phyloP scores from a whole-genome alignment of 1,139 yeast genomes.

The Scheffersomyces segobiensis region DNA sequence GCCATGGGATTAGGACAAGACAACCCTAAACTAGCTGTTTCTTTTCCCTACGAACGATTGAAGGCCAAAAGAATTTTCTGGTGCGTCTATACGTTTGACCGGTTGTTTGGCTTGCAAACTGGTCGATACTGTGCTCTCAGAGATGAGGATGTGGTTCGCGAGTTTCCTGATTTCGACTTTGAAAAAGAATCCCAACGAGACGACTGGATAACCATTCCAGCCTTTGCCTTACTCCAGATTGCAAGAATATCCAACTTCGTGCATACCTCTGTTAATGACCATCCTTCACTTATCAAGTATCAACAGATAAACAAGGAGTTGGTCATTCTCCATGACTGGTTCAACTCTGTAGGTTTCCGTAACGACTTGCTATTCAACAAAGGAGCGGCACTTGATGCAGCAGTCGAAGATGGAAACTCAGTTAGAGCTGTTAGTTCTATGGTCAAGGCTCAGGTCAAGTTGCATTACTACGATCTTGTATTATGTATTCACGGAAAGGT shows the following conservation, averaged over 20 bases:
- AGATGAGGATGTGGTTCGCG: slow-evolving; percentile 33
- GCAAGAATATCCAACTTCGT: slow-evolving; percentile 40
- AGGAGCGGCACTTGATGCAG: slow-evolving; percentile 2
- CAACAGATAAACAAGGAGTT: slow-evolving; percentile 39
- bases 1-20: slow-evolving; percentile 56
- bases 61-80: slow-evolving; percentile 60
- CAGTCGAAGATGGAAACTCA: neutral
- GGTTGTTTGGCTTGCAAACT: slow-evolving; percentile 53
- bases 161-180: slow-evolving; percentile 36
- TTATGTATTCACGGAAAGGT: slow-evolving; percentile 39
- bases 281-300: slow-evolving; percentile 28
- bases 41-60: slow-evolving; percentile 46
- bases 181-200: slow-evolving; percentile 36
- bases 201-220: slow-evolving; percentile 55
- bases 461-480: slow-evolving; percentile 43
- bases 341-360: slow-evolving; percentile 37
- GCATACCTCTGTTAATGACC: slow-evolving; percentile 29
- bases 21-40: slow-evolving; percentile 15
- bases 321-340: slow-evolving; percentile 31
- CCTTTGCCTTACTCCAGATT: slow-evolving; percentile 48
- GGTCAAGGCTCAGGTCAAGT: slow-evolving; percentile 39
- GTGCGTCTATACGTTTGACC: slow-evolving; percentile 57
- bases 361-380: slow-evolving; percentile 29
- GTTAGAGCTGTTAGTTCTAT: slow-evolving; percentile 5
- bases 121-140: slow-evolving; percentile 50